A percentile compares a stretch with the other conserved stretches of the same genome.
Evolutionary conservation across 208 protist species (phyloP).

Genomic region (Histomonas meleagridis): DNA sequence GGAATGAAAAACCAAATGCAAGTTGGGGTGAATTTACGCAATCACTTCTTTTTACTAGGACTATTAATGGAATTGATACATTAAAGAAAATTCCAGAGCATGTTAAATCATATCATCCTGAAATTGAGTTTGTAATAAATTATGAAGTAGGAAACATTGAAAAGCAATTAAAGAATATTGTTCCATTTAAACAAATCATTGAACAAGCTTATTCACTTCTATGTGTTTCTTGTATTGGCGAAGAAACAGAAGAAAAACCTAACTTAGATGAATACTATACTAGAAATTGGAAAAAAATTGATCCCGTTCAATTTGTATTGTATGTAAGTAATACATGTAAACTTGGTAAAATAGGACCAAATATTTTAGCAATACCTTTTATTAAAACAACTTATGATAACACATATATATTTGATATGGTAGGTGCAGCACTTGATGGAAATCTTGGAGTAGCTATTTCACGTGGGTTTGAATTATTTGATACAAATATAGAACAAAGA

Average conservation of each 20-base stretch:
- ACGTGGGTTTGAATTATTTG: neutral
- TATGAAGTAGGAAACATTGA: neutral
- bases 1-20: neutral
- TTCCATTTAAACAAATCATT: neutral
- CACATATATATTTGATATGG: neutral
- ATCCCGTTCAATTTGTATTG: neutral
- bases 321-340: neutral
- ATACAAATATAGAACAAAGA: neutral
- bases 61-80: neutral
- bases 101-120: neutral
- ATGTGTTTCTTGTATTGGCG: neutral
- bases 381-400: neutral
- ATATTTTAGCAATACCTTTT: neutral
- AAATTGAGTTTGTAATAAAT: constrained; percentile 9
- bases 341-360: neutral
- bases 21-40: constrained; percentile 7
- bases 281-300: neutral
- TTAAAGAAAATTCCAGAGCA: neutral
- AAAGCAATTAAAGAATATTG: neutral
- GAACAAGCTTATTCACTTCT: neutral
- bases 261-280: neutral
- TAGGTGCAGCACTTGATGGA: constrained; percentile 26
- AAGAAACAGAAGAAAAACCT: neutral
- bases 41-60: neutral
- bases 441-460: neutral